phyloP scores from a whole-genome alignment of 2,329 filamentous ascomycete genomes.

The Trichoderma sp. region DNA sequence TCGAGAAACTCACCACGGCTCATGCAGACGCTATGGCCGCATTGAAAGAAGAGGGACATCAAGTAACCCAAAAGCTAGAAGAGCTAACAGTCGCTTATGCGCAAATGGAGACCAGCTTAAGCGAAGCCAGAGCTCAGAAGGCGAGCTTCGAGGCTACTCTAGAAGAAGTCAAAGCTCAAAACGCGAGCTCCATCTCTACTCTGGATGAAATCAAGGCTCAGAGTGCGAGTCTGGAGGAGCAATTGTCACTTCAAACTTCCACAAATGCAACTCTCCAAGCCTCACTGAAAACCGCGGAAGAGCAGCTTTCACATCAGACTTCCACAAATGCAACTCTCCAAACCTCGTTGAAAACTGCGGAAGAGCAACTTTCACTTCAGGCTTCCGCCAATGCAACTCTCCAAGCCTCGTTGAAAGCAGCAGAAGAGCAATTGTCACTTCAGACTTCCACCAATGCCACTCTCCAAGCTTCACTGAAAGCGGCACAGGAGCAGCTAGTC shows the following conservation, averaged over 20 bases:
- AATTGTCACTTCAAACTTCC: constrained; percentile 43
- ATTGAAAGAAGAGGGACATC: constrained; percentile 46
- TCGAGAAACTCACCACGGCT: constrained; percentile 51
- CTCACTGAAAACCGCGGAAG: constrained; percentile 45
- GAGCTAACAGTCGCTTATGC: constrained; percentile 45
- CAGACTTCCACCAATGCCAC: constrained; percentile 44
- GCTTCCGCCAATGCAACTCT: constrained; percentile 44
- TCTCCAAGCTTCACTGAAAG: constrained; percentile 43
- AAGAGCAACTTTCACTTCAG: constrained; percentile 45
- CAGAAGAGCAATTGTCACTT: constrained; percentile 45
- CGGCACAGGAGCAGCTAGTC: constrained; percentile 48
- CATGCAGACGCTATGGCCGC: constrained; percentile 49
- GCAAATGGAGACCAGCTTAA: constrained; percentile 48
- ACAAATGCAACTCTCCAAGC: constrained; percentile 44
- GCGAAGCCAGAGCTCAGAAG: constrained; percentile 44
- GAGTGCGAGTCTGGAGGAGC: constrained; percentile 41
- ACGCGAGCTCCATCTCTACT: background rate
- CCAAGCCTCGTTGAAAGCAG: constrained; percentile 43
- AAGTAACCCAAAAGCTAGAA: constrained; percentile 50
- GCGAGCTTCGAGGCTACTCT: constrained; percentile 38
- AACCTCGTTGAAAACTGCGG: constrained; percentile 43
- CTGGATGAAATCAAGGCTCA: background rate
- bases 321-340: constrained; percentile 45
- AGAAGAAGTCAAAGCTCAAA: background rate
- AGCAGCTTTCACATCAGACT: constrained; percentile 43